Conservation (phyloP, 768 basidiomycete species). For the Boletus rubroflammeus region DNA sequence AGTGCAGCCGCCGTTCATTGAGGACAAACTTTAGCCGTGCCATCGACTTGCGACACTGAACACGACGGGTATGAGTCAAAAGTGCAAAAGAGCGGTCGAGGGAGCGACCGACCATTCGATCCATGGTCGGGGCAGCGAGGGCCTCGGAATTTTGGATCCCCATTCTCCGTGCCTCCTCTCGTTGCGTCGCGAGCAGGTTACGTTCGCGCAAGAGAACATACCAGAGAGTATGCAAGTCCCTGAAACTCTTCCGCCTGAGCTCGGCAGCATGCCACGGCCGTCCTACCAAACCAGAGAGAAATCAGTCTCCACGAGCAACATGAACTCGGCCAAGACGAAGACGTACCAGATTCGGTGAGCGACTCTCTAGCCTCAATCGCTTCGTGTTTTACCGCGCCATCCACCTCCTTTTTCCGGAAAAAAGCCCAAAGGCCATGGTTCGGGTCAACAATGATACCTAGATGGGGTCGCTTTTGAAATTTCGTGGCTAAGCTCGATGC, state of each 20-base stretch:
- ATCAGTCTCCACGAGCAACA: not conserved
- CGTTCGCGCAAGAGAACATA: conserved; percentile 85
- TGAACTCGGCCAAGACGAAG: not conserved
- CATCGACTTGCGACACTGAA: conserved; percentile 89
- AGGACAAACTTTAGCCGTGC: conserved; percentile 92
- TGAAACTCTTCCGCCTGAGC: conserved; percentile 86
- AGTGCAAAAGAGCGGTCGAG: not conserved
- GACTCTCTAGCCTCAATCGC: conserved; percentile 36
- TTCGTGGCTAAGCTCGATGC: conserved; percentile 9
- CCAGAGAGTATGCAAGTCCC: conserved; percentile 93
- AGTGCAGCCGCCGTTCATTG: conserved; percentile 85
- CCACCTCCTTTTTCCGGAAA: conserved; percentile 57
- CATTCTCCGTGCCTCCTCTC: conserved; percentile 68
- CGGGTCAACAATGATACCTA: conserved; percentile 43
- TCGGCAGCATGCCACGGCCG: conserved; percentile 86
- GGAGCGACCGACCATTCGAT: conserved; percentile 42
- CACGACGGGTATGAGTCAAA: not conserved
- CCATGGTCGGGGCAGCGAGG: conserved; percentile 30
- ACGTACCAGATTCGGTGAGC: conserved; percentile 37
- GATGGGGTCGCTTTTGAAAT: conserved; percentile 40
- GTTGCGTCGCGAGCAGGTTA: conserved; percentile 87
- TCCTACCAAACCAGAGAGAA: conserved; percentile 45
- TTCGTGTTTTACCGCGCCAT: conserved; percentile 54
- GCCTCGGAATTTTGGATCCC: conserved; percentile 37
- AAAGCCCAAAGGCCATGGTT: conserved; percentile 78